These are phyloP conservation scores for Penicillium sp. DNA, from an alignment of 2,329 filamentous ascomycete species.

Conservation along the genomic window DNA sequence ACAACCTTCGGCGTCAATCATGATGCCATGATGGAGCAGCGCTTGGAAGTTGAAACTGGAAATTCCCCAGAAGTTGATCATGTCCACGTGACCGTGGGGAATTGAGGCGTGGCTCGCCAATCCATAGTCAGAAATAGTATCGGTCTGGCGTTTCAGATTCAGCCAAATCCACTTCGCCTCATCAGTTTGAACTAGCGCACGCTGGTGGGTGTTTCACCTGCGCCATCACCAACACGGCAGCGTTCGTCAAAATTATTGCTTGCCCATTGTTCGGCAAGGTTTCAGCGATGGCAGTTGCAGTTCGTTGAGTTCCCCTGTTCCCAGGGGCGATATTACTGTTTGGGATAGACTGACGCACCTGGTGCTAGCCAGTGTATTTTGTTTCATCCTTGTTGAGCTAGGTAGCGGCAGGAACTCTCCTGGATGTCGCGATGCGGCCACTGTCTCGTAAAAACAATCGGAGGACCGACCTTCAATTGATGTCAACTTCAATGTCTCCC, in stretches of 20 bases:
- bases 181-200: conserved; percentile 25
- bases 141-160: conserved; percentile 36
- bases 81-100: conserved; percentile 19
- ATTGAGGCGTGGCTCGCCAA: conserved; percentile 4
- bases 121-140: conserved; percentile 29
- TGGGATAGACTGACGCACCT: conserved; percentile 10
- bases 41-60: not conserved
- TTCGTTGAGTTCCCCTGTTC: not conserved
- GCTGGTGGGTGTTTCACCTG: conserved; percentile 33
- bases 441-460: conserved; percentile 25
- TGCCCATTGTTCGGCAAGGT: not conserved
- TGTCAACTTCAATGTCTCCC: not conserved
- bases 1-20: conserved; percentile 1
- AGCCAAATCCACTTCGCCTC: conserved; percentile 17
- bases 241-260: conserved; percentile 1
- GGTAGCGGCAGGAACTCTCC: conserved; percentile 20
- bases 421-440: conserved; percentile 24
- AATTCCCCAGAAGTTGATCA: conserved; percentile 1
- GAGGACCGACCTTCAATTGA: conserved; percentile 9
- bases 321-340: conserved; percentile 10
- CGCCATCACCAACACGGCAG: not conserved
- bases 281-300: not conserved
- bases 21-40: conserved; percentile 14
- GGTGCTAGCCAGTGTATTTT: conserved; percentile 1
- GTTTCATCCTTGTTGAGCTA: conserved; percentile 16